Evolutionary conservation across 306 rosid species (phyloP).

Genomic region (Aeschynomene evenia): DNA sequence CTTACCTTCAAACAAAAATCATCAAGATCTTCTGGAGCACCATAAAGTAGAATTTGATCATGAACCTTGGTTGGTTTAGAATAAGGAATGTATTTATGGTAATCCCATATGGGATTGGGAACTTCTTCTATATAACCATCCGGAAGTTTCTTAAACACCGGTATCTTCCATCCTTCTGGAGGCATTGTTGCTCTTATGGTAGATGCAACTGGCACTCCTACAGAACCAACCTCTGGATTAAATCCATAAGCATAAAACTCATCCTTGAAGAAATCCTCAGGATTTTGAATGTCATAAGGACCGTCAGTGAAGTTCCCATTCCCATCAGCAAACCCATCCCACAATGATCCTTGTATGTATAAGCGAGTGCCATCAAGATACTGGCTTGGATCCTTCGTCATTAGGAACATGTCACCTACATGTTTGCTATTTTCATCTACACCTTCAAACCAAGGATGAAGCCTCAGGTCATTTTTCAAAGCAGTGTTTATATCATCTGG

Average conservation of each 20-base stretch:
- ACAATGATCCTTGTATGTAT: slow-evolving; percentile 83
- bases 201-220: slow-evolving; percentile 90
- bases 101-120: slow-evolving; percentile 93
- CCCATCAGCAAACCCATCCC: slow-evolving; percentile 97
- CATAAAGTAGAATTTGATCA: slow-evolving; percentile 86
- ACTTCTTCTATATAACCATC: slow-evolving; percentile 70
- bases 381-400: slow-evolving; percentile 63
- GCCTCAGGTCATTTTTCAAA: slow-evolving; percentile 66
- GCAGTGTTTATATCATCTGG: slow-evolving; percentile 76
- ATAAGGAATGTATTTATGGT: slow-evolving; percentile 91
- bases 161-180: slow-evolving; percentile 83
- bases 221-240: slow-evolving; percentile 95
- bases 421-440: slow-evolving; percentile 35
- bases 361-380: slow-evolving; percentile 89
- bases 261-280: slow-evolving; percentile 75
- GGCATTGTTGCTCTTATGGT: slow-evolving; percentile 97
- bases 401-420: slow-evolving; percentile 26
- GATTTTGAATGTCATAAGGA: slow-evolving; percentile 90
- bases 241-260: slow-evolving; percentile 67
- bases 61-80: slow-evolving; percentile 80
- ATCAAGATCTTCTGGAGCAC: slow-evolving; percentile 73
- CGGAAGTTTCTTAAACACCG: slow-evolving; percentile 66
- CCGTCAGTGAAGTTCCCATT: slow-evolving; percentile 83
- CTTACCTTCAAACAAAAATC: slow-evolving; percentile 89
- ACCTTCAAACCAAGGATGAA: slow-evolving; percentile 65